Percentiles rank a stretch among this genome's conserved stretches.
Evolutionary conservation across 2,329 filamentous ascomycete genomes (phyloP).

Genomic region (Diplodia mutila): DNA sequence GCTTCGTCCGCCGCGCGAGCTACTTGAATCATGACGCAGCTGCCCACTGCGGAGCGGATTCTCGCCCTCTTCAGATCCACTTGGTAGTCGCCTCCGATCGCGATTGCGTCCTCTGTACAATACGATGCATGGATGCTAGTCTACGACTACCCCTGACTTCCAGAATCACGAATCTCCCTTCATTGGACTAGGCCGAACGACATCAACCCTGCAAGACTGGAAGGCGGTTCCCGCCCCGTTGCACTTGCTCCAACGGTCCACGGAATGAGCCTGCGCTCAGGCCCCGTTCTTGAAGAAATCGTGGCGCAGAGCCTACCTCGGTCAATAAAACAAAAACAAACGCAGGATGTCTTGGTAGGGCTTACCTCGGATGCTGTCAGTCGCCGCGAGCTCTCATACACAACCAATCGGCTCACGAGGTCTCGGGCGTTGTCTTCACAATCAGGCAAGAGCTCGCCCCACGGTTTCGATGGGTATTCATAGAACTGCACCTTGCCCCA

Average conservation of each 20-base stretch:
- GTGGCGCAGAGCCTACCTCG: constrained; percentile 16
- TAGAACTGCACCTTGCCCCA: constrained; percentile 87
- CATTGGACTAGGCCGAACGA: background rate
- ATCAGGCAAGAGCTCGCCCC: constrained; percentile 70
- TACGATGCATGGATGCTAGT: constrained; percentile 1
- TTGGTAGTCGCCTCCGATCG: constrained; percentile 9
- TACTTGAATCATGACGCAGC: constrained; percentile 18
- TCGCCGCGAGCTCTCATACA: constrained; percentile 71
- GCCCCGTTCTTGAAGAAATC: constrained; percentile 16
- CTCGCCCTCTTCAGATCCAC: background rate
- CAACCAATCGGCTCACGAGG: constrained; percentile 69
- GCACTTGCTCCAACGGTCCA: background rate
- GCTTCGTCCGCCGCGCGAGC: constrained; percentile 6
- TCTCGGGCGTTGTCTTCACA: constrained; percentile 63
- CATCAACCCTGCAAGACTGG: constrained; percentile 7
- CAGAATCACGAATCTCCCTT: background rate
- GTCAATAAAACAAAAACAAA: background rate
- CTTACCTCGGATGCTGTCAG: constrained; percentile 67
- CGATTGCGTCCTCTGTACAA: background rate
- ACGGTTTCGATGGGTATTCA: constrained; percentile 68
- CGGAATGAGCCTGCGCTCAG: background rate
- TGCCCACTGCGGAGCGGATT: background rate
- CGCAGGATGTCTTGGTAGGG: background rate
- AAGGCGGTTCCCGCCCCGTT: background rate
- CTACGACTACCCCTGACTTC: background rate